These are phyloP conservation scores for Hypholoma fasciculare DNA, from an alignment of 768 basidiomycete genomes.

Conservation along the genomic window DNA sequence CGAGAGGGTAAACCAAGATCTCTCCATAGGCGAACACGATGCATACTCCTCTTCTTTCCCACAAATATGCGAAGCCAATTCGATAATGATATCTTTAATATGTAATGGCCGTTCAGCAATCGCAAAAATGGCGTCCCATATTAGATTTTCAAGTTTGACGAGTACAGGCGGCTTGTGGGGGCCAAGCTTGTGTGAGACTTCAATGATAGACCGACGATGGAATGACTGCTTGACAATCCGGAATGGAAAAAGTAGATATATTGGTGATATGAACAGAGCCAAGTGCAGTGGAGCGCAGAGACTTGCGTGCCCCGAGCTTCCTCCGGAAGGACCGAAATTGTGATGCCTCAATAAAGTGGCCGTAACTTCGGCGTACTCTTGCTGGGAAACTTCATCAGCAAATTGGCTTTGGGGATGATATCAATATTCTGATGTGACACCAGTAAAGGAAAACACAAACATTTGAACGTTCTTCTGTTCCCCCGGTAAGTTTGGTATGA, in stretches of 20 bases:
- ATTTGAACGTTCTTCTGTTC: background rate
- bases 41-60: too few species aligned
- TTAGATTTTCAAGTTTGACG: background rate
- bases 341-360: background rate
- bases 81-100: background rate
- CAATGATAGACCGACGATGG: background rate
- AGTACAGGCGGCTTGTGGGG: background rate
- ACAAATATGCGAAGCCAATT: too few species aligned
- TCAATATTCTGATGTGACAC: background rate
- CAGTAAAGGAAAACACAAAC: background rate
- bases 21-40: too few species aligned
- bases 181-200: background rate
- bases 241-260: background rate
- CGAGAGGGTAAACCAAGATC: too few species aligned
- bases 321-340: background rate
- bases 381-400: background rate
- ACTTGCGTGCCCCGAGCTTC: background rate
- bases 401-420: background rate
- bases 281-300: background rate
- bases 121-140: background rate
- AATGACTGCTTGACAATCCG: background rate
- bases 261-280: background rate
- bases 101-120: background rate
- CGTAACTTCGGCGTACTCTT: background rate
- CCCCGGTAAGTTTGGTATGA: background rate